Percentiles rank a stretch among this genome's conserved stretches.
These are phyloP conservation scores for Alternaria alternata DNA, from an alignment of 2,329 filamentous ascomycete genomes.

Conservation along the genomic window DNA sequence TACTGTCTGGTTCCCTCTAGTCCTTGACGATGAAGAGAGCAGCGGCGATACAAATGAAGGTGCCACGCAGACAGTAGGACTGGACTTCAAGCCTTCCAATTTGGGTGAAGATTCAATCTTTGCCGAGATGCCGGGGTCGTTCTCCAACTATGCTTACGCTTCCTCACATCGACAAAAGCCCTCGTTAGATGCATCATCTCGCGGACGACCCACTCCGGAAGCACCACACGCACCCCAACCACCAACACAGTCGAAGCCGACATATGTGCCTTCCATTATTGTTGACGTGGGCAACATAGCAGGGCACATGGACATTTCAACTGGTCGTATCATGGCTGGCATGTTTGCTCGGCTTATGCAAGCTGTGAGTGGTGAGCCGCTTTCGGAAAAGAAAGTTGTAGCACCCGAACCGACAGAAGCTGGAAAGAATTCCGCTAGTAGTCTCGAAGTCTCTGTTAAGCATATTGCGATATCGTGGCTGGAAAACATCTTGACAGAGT, in stretches of 20 bases:
- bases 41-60: conserved; percentile 13
- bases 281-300: conserved; percentile 47
- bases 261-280: conserved; percentile 27
- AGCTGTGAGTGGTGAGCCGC: conserved; percentile 25
- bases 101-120: conserved; percentile 49
- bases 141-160: conserved; percentile 58
- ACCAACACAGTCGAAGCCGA: conserved; percentile 16
- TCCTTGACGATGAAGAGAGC: conserved; percentile 26
- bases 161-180: conserved; percentile 42
- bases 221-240: conserved; percentile 8
- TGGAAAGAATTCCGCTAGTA: conserved; percentile 6
- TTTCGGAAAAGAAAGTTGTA: neutral
- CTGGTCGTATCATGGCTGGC: conserved; percentile 45
- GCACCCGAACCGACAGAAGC: conserved; percentile 1
- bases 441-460: conserved; percentile 36
- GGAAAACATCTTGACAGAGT: conserved; percentile 39
- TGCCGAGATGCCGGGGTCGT: conserved; percentile 56
- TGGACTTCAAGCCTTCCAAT: conserved; percentile 40
- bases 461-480: conserved; percentile 44
- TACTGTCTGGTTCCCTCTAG: conserved; percentile 50
- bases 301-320: conserved; percentile 47
- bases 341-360: conserved; percentile 38
- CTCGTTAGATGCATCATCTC: conserved; percentile 33
- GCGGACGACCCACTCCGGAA: conserved; percentile 25
- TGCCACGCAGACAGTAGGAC: conserved; percentile 19